Percentiles rank a stretch among this genome's conserved stretches.
phyloP scores from a whole-genome alignment of 805 yeast species.

The Ogataea thermomethanolica region DNA sequence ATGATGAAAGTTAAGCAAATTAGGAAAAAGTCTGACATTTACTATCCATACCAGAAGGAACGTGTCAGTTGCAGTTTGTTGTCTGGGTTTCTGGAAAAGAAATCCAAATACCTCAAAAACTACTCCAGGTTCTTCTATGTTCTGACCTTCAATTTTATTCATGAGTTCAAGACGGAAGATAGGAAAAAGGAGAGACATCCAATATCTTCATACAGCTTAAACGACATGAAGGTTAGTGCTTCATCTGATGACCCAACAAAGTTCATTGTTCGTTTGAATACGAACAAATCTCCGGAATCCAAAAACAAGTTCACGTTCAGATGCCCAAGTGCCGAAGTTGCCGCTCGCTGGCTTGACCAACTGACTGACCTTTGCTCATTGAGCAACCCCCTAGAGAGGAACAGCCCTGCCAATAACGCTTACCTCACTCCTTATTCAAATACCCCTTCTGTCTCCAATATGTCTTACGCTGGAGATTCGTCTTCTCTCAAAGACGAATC shows the following conservation, averaged over 20 bases:
- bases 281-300: slow-evolving; percentile 23
- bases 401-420: slow-evolving; percentile 37
- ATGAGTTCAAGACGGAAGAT: slow-evolving; percentile 59
- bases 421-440: slow-evolving; percentile 10
- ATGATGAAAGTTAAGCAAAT: slow-evolving; percentile 33
- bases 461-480: slow-evolving; percentile 7
- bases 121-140: slow-evolving; percentile 64
- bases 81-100: slow-evolving; percentile 57
- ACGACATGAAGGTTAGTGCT: slow-evolving; percentile 32
- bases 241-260: slow-evolving; percentile 35
- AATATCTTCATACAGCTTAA: slow-evolving; percentile 38
- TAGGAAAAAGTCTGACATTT: slow-evolving; percentile 47
- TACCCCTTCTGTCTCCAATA: slow-evolving; percentile 8
- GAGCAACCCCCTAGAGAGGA: slow-evolving; percentile 47
- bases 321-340: slow-evolving; percentile 43
- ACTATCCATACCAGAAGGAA: slow-evolving; percentile 53
- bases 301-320: slow-evolving; percentile 37
- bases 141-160: slow-evolving; percentile 61
- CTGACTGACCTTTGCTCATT: slow-evolving; percentile 49
- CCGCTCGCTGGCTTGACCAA: slow-evolving; percentile 53
- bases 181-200: slow-evolving; percentile 52
- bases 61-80: slow-evolving; percentile 50
- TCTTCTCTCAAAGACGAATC: slow-evolving; percentile 15
- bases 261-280: slow-evolving; percentile 37
- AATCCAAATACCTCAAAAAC: slow-evolving; percentile 58